phyloP scores from a whole-genome alignment of 768 basidiomycete species.

The Porpolomopsis calyptriformis region DNA sequence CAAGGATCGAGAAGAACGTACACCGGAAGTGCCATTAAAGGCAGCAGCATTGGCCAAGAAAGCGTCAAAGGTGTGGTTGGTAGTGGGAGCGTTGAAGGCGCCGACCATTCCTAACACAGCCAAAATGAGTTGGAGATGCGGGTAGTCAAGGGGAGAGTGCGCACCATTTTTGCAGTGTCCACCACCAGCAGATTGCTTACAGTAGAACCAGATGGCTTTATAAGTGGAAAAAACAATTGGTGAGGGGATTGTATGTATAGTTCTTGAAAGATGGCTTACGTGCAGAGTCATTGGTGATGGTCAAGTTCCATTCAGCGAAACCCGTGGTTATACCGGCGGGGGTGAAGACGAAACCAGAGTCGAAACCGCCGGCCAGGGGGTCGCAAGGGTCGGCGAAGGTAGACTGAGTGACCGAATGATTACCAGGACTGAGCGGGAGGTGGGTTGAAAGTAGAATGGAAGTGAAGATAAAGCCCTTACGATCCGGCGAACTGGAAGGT shows the following conservation, averaged over 20 bases:
- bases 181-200: conserved; percentile 33
- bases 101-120: conserved; percentile 33
- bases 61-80: conserved; percentile 31
- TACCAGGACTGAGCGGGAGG: conserved; percentile 13
- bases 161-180: conserved; percentile 33
- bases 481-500: not conserved
- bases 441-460: not conserved
- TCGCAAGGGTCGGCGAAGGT: conserved; percentile 24
- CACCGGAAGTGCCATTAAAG: conserved; percentile 21
- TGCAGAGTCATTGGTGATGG: conserved; percentile 34
- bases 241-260: no score
- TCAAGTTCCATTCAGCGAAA: conserved; percentile 37
- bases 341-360: conserved; percentile 16
- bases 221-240: no score
- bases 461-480: no score
- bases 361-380: conserved; percentile 11
- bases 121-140: not conserved
- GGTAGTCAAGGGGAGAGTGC: conserved; percentile 2
- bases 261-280: conserved; percentile 36
- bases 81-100: conserved; percentile 40
- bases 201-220: conserved; percentile 55
- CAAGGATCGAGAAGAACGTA: conserved; percentile 17
- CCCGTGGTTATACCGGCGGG: conserved; percentile 15
- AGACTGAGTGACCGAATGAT: conserved; percentile 26
- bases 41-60: conserved; percentile 26